These are phyloP conservation scores for Claviceps sp. DNA, from an alignment of 2,329 filamentous ascomycete species.

Conservation along the genomic window DNA sequence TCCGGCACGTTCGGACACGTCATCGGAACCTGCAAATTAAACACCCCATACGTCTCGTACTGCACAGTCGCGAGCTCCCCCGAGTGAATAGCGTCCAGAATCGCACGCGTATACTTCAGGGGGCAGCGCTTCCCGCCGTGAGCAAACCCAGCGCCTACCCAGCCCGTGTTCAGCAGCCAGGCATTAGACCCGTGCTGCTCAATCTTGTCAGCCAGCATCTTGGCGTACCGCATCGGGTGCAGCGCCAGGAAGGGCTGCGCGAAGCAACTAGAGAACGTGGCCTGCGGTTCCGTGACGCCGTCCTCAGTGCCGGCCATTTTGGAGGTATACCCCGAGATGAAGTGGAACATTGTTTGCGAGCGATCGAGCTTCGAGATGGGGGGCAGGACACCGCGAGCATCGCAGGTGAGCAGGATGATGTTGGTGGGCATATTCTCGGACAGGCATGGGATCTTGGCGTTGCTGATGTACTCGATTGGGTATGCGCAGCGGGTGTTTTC, in stretches of 20 bases:
- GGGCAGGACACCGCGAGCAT: conserved; percentile 90
- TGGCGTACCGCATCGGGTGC: conserved; percentile 97
- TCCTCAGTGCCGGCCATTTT: conserved; percentile 99
- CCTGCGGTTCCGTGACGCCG: conserved; percentile 90
- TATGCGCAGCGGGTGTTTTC: conserved; percentile 98
- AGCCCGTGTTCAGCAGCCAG: conserved; percentile 97
- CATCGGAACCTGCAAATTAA: conserved; percentile 95
- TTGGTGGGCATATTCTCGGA: conserved; percentile 81
- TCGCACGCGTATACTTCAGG: conserved; percentile 96
- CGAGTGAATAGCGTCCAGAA: conserved; percentile 94
- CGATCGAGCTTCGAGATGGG: conserved; percentile 94
- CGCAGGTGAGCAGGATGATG: conserved; percentile 96
- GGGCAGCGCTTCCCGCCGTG: conserved; percentile 95
- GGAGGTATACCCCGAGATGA: conserved; percentile 98
- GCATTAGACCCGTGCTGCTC: conserved; percentile 87
- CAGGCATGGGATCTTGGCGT: conserved; percentile 96
- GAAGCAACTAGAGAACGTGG: conserved; percentile 98
- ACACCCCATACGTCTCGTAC: conserved; percentile 90
- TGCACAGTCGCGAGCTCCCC: conserved; percentile 87
- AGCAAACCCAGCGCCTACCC: conserved; percentile 82
- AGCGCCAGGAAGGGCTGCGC: conserved; percentile 97
- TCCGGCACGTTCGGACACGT: conserved; percentile 75
- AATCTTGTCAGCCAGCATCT: conserved; percentile 98
- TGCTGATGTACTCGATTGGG: conserved; percentile 97
- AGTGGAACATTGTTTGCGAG: conserved; percentile 99